phyloP scores from a whole-genome alignment of 331 rosid species.

The Quercus phellos region DNA sequence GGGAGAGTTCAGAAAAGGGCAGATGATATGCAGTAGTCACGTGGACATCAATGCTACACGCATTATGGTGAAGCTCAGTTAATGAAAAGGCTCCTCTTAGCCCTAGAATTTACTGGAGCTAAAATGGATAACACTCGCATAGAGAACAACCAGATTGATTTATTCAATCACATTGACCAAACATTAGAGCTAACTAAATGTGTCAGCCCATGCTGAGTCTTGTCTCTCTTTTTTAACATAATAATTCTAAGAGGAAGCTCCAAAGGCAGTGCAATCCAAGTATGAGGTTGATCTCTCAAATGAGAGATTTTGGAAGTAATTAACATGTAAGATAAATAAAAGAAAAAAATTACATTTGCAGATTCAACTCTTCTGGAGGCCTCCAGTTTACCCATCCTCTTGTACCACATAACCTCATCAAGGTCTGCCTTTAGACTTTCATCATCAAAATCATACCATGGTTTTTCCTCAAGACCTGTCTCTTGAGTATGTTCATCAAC shows the following conservation, averaged over 20 bases:
- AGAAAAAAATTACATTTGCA: constrained; percentile 34
- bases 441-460: constrained; percentile 82
- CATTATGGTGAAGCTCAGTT: not conserved
- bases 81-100: not conserved
- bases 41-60: not conserved
- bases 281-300: not conserved
- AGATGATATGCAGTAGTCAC: not conserved
- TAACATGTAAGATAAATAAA: not conserved
- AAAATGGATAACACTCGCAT: not conserved
- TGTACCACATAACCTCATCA: constrained; percentile 71
- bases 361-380: constrained; percentile 47
- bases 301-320: constrained; percentile 1
- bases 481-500: constrained; percentile 26
- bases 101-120: not conserved
- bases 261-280: not conserved
- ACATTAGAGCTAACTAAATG: constrained; percentile 2
- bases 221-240: not conserved
- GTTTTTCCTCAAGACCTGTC: constrained; percentile 40
- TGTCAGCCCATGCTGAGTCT: constrained; percentile 5
- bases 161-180: constrained; percentile 5
- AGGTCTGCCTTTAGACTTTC: constrained; percentile 53
- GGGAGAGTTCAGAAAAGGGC: not conserved
- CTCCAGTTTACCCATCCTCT: constrained; percentile 62
- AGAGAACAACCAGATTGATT: not conserved
- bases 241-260: not conserved